Percentiles rank a stretch among this genome's conserved stretches.
phyloP scores from a whole-genome alignment of 78 protist genomes.

The Monosiga brevicollis region DNA sequence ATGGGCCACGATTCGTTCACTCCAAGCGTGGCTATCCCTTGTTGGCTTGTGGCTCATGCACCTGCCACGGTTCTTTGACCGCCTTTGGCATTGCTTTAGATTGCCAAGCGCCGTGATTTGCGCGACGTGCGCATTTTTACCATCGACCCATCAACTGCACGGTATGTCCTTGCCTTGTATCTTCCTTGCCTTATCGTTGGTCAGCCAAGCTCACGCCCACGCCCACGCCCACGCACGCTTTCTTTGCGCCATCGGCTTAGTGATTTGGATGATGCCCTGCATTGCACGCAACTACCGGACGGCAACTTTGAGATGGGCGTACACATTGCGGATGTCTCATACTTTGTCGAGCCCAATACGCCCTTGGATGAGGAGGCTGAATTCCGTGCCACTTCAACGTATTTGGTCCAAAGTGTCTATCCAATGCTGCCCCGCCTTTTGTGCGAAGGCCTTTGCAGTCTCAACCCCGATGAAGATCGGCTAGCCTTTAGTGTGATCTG shows the following conservation, averaged over 20 bases:
- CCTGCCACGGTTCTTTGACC: not conserved
- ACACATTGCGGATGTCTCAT: conserved; percentile 88
- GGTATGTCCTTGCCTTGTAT: too few species aligned
- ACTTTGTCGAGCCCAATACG: conserved; percentile 50
- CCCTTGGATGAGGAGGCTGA: conserved; percentile 68
- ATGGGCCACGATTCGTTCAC: not conserved
- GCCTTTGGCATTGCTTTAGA: conserved; percentile 3
- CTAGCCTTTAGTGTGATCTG: conserved; percentile 74
- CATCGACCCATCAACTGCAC: conserved; percentile 85
- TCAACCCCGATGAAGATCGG: conserved; percentile 77
- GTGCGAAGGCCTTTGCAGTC: conserved; percentile 64
- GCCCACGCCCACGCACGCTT: not conserved
- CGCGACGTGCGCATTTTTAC: conserved; percentile 53
- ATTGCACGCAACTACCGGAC: conserved; percentile 4
- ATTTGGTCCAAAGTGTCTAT: conserved; percentile 69
- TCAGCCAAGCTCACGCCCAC: not conserved
- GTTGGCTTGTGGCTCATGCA: not conserved
- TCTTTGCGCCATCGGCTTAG: not conserved
- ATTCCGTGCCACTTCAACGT: conserved; percentile 66
- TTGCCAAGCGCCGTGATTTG: conserved; percentile 49
- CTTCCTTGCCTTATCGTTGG: not conserved
- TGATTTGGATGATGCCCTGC: conserved; percentile 89
- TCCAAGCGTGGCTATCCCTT: not conserved
- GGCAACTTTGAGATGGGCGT: conserved; percentile 62
- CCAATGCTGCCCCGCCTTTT: conserved; percentile 66